Percentiles rank a stretch among this genome's conserved stretches.
Evolutionary conservation across 2,329 filamentous ascomycete species (phyloP).

Genomic region (Diplodia sapinea): DNA sequence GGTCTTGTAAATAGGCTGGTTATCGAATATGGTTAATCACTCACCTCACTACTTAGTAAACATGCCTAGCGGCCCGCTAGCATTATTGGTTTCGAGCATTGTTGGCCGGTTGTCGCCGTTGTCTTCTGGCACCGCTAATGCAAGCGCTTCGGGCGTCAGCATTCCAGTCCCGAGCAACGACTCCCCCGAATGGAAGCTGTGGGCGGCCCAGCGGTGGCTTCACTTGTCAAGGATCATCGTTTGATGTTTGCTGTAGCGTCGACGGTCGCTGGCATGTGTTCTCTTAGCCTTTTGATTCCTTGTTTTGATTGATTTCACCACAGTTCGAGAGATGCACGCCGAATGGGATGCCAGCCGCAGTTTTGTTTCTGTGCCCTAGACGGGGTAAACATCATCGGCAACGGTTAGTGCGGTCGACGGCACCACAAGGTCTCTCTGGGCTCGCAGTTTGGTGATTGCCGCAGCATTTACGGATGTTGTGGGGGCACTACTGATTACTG

Average conservation of each 20-base stretch:
- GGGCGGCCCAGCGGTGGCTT: neutral
- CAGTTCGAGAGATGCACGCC: slow-evolving; percentile 8
- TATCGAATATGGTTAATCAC: no score
- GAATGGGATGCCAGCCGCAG: slow-evolving; percentile 4
- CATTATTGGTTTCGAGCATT: neutral
- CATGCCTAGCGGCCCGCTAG: neutral
- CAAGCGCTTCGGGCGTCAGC: slow-evolving; percentile 12
- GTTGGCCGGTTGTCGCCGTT: neutral
- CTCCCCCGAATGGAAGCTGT: slow-evolving; percentile 13
- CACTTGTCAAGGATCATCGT: neutral
- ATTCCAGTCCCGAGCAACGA: slow-evolving; percentile 9
- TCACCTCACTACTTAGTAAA: slow-evolving; percentile 2
- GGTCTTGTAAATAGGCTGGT: neutral
- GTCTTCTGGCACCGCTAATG: neutral
- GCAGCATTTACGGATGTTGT: slow-evolving; percentile 31
- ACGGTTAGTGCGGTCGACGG: slow-evolving; percentile 3
- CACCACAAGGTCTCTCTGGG: slow-evolving; percentile 26
- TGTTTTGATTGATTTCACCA: neutral
- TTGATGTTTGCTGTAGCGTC: slow-evolving; percentile 4
- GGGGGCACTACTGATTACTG: slow-evolving; percentile 28
- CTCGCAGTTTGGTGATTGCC: slow-evolving; percentile 28
- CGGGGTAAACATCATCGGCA: neutral
- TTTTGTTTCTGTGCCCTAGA: slow-evolving; percentile 17
- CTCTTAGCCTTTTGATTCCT: no score
- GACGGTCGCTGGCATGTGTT: slow-evolving; percentile 10